Conservation (phyloP, 2,329 filamentous ascomycete species). For the Hypoxylon sp. region DNA sequence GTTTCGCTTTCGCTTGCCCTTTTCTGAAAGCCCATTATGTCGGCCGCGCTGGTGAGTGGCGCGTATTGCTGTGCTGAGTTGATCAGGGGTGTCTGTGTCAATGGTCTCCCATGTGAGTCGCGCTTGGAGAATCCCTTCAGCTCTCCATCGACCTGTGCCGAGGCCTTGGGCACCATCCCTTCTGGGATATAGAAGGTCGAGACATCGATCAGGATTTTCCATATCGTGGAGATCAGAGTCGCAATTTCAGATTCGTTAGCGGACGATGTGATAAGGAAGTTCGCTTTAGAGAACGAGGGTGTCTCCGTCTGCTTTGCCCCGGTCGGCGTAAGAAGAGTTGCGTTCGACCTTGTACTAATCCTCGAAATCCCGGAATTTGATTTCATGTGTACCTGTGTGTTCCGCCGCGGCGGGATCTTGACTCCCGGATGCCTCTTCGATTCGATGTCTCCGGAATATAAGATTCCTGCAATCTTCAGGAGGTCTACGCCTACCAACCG, state of each 20-base stretch:
- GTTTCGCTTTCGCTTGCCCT: constrained; percentile 2
- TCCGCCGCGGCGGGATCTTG: constrained; percentile 26
- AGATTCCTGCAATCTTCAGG: constrained; percentile 70
- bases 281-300: constrained; percentile 62
- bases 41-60: constrained; percentile 43
- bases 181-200: constrained; percentile 62
- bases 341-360: constrained; percentile 26
- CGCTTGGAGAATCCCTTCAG: not conserved
- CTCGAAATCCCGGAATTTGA: constrained; percentile 48
- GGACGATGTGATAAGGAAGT: constrained; percentile 68
- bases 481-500: constrained; percentile 67
- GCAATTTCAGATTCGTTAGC: constrained; percentile 67
- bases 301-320: constrained; percentile 35
- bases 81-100: constrained; percentile 41
- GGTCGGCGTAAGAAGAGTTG: constrained; percentile 33
- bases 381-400: constrained; percentile 43
- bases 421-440: constrained; percentile 39
- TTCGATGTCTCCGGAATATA: constrained; percentile 59
- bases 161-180: constrained; percentile 32
- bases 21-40: constrained; percentile 44
- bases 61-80: constrained; percentile 39
- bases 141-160: constrained; percentile 15
- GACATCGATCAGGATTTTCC: constrained; percentile 61
- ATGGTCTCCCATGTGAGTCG: constrained; percentile 10
- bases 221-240: constrained; percentile 65